Percentiles rank a stretch among this genome's conserved stretches.
Evolutionary conservation across 2,329 filamentous ascomycete genomes (phyloP).

Genomic region (Pseudogymnoascus sp.): DNA sequence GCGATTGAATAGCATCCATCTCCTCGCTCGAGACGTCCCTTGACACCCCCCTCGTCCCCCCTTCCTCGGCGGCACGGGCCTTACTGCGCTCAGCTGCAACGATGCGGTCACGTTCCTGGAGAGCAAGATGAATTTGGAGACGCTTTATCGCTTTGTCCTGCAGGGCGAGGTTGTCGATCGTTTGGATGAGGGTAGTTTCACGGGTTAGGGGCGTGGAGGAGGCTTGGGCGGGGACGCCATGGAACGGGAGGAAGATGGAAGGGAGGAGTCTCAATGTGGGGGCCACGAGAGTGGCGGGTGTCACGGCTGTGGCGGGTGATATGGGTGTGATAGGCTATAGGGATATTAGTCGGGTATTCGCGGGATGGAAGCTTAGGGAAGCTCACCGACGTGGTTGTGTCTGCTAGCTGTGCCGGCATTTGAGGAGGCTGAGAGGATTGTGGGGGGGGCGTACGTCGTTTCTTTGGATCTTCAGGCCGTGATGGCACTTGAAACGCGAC

Average conservation of each 20-base stretch:
- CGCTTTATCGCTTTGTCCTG: slow-evolving; percentile 22
- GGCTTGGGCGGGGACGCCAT: slow-evolving; percentile 12
- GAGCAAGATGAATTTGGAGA: slow-evolving; percentile 18
- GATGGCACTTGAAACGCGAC: slow-evolving; percentile 17
- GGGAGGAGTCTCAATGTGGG: slow-evolving; percentile 5
- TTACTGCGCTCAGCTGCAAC: slow-evolving; percentile 16
- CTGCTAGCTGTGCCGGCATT: background rate
- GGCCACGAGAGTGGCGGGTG: background rate
- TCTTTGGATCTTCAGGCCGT: background rate
- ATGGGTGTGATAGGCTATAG: background rate
- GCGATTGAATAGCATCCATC: background rate
- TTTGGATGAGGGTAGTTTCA: slow-evolving; percentile 17
- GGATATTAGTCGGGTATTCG: background rate
- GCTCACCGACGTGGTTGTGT: background rate
- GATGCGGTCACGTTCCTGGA: slow-evolving; percentile 14
- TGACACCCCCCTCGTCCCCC: background rate
- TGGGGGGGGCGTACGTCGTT: background rate
- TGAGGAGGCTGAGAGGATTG: background rate
- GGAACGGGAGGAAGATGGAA: slow-evolving; percentile 24
- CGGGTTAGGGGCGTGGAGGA: slow-evolving; percentile 8
- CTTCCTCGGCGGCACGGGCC: background rate
- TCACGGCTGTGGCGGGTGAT: background rate
- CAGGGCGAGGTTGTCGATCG: slow-evolving; percentile 17
- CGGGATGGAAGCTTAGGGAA: background rate
- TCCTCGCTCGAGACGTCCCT: background rate